Conservation (phyloP, 2,329 filamentous ascomycete species). For the Xylariaceae sp. region DNA sequence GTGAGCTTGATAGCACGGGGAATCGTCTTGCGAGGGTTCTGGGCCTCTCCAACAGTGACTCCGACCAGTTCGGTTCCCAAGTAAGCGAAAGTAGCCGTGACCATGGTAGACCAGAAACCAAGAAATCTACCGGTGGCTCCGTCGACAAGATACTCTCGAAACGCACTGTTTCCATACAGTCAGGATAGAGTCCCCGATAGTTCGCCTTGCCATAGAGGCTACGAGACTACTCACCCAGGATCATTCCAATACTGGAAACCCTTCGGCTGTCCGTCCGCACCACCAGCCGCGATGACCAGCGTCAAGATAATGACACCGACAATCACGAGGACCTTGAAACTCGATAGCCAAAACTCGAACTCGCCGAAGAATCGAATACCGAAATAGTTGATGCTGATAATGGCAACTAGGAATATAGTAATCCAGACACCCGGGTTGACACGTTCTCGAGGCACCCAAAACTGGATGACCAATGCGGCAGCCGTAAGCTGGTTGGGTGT, state of each 20-base stretch:
- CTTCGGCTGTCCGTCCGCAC: slow-evolving; percentile 62
- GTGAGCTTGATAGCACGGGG: slow-evolving; percentile 78
- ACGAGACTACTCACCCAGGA: slow-evolving; percentile 51
- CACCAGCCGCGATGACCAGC: slow-evolving; percentile 65
- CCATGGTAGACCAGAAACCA: slow-evolving; percentile 71
- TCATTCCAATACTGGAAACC: slow-evolving; percentile 69
- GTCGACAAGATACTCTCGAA: slow-evolving; percentile 49
- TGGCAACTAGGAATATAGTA: slow-evolving; percentile 66
- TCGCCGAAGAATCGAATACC: slow-evolving; percentile 71
- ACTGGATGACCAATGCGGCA: slow-evolving; percentile 76
- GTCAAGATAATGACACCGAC: slow-evolving; percentile 67
- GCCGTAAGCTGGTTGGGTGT: slow-evolving; percentile 86
- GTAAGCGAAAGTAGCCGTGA: slow-evolving; percentile 79
- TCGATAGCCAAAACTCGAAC: slow-evolving; percentile 64
- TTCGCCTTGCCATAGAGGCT: slow-evolving; percentile 28
- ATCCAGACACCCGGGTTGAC: slow-evolving; percentile 83
- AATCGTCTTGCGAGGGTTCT: slow-evolving; percentile 77
- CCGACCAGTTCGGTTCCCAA: slow-evolving; percentile 77
- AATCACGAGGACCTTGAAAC: slow-evolving; percentile 70
- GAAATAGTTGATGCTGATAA: slow-evolving; percentile 70
- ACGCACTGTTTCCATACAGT: slow-evolving; percentile 42
- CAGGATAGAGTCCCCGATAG: slow-evolving; percentile 13
- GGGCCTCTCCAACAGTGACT: slow-evolving; percentile 77
- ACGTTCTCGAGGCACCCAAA: slow-evolving; percentile 67
- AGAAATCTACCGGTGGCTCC: slow-evolving; percentile 57